Percentiles rank a stretch among this genome's conserved stretches.
Conservation (phyloP, 225 moss, liverwort and hornwort species). For the Polytrichum formosum region DNA sequence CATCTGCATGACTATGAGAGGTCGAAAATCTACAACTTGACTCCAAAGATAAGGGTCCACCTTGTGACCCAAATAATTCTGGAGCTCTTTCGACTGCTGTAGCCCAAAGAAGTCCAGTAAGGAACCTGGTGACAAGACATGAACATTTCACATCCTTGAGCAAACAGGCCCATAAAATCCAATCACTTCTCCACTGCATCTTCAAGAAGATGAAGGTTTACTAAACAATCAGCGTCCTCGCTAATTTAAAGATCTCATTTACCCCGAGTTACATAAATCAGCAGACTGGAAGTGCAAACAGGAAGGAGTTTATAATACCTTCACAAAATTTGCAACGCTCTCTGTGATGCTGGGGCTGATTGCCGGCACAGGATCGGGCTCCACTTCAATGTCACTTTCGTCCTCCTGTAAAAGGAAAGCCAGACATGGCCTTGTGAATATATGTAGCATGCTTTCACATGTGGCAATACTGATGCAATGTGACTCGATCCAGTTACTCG, state of each 20-base stretch:
- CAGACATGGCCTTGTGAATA: not conserved
- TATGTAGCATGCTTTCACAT: too few species aligned
- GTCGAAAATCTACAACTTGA: not conserved
- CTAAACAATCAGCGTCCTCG: not conserved
- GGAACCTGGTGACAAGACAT: not conserved
- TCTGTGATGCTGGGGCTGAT: constrained; percentile 46
- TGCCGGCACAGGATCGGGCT: constrained; percentile 65
- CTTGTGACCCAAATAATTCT: constrained; percentile 7
- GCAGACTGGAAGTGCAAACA: too few species aligned
- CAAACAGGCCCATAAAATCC: not conserved
- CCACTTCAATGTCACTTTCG: constrained; percentile 85
- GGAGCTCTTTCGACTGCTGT: constrained; percentile 7
- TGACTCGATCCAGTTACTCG: too few species aligned
- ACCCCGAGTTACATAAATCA: too few species aligned
- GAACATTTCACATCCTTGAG: not conserved
- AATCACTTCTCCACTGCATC: too few species aligned
- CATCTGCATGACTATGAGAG: too few species aligned
- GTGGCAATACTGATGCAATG: not conserved
- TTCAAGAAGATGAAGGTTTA: not conserved
- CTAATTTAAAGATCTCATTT: too few species aligned
- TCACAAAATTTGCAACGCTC: constrained; percentile 66
- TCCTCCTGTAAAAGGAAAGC: constrained; percentile 56
- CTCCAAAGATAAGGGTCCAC: constrained; percentile 3
- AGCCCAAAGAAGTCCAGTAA: not conserved
- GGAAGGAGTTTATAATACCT: constrained; percentile 38